Evolutionary conservation across 768 basidiomycete species (phyloP).

Genomic region (Tephrocybe rancida): DNA sequence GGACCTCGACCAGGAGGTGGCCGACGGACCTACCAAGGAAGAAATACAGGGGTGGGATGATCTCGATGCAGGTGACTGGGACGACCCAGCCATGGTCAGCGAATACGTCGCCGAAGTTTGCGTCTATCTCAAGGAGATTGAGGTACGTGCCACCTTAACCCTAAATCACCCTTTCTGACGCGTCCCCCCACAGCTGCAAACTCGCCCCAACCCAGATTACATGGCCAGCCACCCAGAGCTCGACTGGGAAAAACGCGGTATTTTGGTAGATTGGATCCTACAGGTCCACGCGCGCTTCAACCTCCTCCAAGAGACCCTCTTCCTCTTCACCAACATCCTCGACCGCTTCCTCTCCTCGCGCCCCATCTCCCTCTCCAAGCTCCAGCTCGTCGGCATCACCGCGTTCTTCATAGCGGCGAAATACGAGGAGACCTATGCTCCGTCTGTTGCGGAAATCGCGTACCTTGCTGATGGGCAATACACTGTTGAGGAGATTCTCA

Average conservation of each 20-base stretch:
- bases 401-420: constrained; percentile 89
- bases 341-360: constrained; percentile 74
- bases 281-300: constrained; percentile 88
- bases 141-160: constrained; percentile 49
- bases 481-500: constrained; percentile 77
- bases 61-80: constrained; percentile 83
- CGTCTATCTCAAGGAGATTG: constrained; percentile 78
- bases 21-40: constrained; percentile 38
- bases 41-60: constrained; percentile 72
- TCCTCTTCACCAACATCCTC: constrained; percentile 86
- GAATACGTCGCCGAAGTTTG: constrained; percentile 92
- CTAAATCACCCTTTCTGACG: constrained; percentile 8
- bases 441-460: constrained; percentile 80
- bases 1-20: constrained; percentile 25
- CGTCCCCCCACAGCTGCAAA: constrained; percentile 50
- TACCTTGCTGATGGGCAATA: constrained; percentile 80
- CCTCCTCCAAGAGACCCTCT: constrained; percentile 88
- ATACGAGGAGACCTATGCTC: constrained; percentile 91
- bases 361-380: constrained; percentile 76
- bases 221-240: constrained; percentile 84
- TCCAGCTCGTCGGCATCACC: constrained; percentile 90
- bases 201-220: constrained; percentile 82
- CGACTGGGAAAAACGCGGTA: constrained; percentile 86
- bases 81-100: constrained; percentile 90
- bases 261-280: constrained; percentile 92